Conservation (phyloP, 2,329 filamentous ascomycete species). For the Hypoxylon sp. region DNA sequence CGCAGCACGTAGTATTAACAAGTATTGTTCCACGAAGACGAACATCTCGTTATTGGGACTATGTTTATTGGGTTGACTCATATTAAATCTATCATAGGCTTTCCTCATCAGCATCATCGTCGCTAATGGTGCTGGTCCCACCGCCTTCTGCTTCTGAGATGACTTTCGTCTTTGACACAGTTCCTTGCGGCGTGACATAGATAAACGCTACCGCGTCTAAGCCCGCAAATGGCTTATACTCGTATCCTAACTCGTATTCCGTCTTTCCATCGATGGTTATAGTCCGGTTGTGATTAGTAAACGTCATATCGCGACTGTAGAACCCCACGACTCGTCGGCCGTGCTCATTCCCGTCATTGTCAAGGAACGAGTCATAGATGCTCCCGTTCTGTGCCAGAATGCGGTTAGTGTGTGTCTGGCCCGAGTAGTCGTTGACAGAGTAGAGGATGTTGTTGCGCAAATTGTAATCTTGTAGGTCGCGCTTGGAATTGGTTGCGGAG, state of each 20-base stretch:
- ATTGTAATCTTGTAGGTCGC: constrained; percentile 58
- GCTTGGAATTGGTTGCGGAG: constrained; percentile 44
- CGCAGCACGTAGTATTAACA: background rate
- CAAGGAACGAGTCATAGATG: constrained; percentile 67
- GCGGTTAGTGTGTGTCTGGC: constrained; percentile 69
- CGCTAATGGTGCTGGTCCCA: constrained; percentile 66
- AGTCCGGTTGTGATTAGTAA: constrained; percentile 67
- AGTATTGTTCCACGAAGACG: background rate
- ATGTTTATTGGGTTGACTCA: background rate
- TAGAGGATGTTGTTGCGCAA: constrained; percentile 72
- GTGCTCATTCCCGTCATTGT: constrained; percentile 67
- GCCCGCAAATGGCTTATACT: constrained; percentile 66
- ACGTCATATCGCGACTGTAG: constrained; percentile 67
- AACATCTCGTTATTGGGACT: background rate
- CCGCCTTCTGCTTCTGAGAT: constrained; percentile 68
- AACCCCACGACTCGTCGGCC: constrained; percentile 62
- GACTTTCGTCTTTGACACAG: constrained; percentile 66
- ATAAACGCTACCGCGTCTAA: constrained; percentile 63
- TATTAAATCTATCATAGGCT: constrained; percentile 2
- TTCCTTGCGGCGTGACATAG: constrained; percentile 62
- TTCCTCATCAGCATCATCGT: constrained; percentile 48
- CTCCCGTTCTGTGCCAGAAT: constrained; percentile 68
- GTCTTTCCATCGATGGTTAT: constrained; percentile 60
- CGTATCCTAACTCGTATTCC: constrained; percentile 67
- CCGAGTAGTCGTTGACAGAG: constrained; percentile 72